phyloP scores from a whole-genome alignment of 2,329 filamentous ascomycete genomes.

The Diatrype stigma region DNA sequence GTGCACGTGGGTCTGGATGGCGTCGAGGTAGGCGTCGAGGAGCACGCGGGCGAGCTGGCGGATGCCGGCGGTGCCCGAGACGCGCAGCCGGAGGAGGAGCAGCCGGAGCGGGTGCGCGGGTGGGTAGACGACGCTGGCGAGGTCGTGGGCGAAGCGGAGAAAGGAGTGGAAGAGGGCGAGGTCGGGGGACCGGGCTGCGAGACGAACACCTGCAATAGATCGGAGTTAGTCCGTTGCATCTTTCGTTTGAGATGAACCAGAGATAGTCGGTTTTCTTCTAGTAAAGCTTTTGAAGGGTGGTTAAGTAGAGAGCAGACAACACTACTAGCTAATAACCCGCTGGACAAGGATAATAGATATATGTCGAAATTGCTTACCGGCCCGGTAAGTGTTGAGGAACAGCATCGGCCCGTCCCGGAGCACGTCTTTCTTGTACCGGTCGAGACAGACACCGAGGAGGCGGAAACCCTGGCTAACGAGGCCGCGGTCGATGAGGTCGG shows the following conservation, averaged over 20 bases:
- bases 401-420: conserved; percentile 13
- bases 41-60: background rate
- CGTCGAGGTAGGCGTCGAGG: background rate
- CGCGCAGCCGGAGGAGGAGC: background rate
- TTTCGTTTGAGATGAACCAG: no score
- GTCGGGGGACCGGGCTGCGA: background rate
- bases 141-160: background rate
- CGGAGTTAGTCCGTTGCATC: no score
- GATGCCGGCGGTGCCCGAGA: background rate
- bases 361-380: conserved; percentile 5
- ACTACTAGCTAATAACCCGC: no score
- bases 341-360: conserved; percentile 11
- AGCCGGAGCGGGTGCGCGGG: background rate
- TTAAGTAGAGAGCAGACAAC: no score
- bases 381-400: conserved; percentile 13
- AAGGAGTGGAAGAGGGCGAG: background rate
- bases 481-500: conserved; percentile 10
- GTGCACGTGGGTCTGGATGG: background rate
- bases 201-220: background rate
- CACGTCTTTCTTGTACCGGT: conserved; percentile 10
- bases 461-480: conserved; percentile 13
- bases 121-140: background rate
- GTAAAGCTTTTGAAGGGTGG: no score
- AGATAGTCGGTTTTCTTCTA: no score
- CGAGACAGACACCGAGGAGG: conserved; percentile 13